Percentiles rank a stretch among this genome's conserved stretches.
Evolutionary conservation across 2,329 filamentous ascomycete species (phyloP).

Genomic region (Metarhizium anisopliae): DNA sequence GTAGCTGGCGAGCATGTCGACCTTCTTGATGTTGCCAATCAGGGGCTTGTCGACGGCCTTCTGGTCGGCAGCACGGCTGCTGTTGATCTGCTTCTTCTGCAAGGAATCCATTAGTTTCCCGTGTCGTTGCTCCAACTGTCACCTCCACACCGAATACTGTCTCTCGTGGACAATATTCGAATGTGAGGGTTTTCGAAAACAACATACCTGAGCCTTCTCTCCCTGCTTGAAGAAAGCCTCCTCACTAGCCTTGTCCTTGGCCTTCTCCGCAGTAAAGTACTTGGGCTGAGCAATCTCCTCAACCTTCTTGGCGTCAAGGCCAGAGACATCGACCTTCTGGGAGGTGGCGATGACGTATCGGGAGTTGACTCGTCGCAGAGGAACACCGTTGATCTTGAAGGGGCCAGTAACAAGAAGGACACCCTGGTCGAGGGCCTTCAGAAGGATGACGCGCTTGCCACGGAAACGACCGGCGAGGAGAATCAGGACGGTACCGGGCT

Average conservation of each 20-base stretch:
- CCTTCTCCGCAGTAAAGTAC: slow-evolving; percentile 97
- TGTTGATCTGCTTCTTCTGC: slow-evolving; percentile 95
- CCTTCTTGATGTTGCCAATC: slow-evolving; percentile 96
- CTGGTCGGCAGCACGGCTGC: slow-evolving; percentile 90
- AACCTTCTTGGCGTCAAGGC: slow-evolving; percentile 86
- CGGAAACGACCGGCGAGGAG: slow-evolving; percentile 99
- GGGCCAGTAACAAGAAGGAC: slow-evolving; percentile 98
- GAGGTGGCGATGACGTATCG: slow-evolving; percentile 91
- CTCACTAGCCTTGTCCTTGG: slow-evolving; percentile 90
- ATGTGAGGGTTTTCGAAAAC: neutral
- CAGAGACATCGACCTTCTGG: slow-evolving; percentile 73
- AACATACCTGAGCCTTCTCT: slow-evolving; percentile 88
- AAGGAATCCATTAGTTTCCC: slow-evolving; percentile 17
- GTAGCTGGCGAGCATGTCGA: slow-evolving; percentile 88
- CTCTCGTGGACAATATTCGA: too few species aligned
- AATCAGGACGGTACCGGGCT: slow-evolving; percentile 94
- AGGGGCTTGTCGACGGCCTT: slow-evolving; percentile 97
- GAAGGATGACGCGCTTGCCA: slow-evolving; percentile 98
- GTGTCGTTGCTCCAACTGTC: neutral
- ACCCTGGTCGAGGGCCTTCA: slow-evolving; percentile 95
- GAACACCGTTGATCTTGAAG: slow-evolving; percentile 99
- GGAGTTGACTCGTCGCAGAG: slow-evolving; percentile 87
- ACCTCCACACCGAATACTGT: too few species aligned
- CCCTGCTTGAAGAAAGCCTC: slow-evolving; percentile 99
- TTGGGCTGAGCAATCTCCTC: slow-evolving; percentile 64